Evolutionary conservation across 2,329 filamentous ascomycete genomes (phyloP), one percentile per base, ranked within the genome.

Genomic region (Clarireedia monteithiana): DNA sequence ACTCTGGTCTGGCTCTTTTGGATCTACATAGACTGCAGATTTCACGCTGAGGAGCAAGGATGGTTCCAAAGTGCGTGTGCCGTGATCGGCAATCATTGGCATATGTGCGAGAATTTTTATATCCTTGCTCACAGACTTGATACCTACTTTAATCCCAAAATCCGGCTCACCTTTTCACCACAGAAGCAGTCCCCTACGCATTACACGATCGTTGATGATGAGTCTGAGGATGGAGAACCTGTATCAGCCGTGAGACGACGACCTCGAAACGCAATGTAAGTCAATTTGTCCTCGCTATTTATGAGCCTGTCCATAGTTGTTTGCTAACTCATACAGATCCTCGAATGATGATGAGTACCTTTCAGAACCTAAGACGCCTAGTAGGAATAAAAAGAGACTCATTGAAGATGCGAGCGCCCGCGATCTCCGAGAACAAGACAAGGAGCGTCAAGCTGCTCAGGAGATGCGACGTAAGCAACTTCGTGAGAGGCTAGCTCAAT

Each of bases 401-500:
- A 68, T 76, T 9, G 73, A 77, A 39, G 74, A 84, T 64, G 72
- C 74, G 51, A 70, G 58, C 44, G 68, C 68, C 47, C 64, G 65
- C 20, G 73, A 78, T 42, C 72, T 82, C 34, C 79, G 86, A 62
- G 74, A 80, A 49, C 75, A 71, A 53, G 83, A 84, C 50, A 72
- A 74, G 53, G 70, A 72, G n/a, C 78, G 82, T 53, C 68, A 77
- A 4, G 69, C 75, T 56, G 75, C 80, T 55, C 80, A 84, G 64
- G 76, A 81, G 52, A 68, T 72, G 59, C 81, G 84, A 12, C 60
- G 74, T 30, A 66, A 69, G 61, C 76, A 73, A 57, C 73, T 79
- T 38, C 77, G 72, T 62, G 70, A 70, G 62, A 75, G 68, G 59
- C 71, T 79, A 59, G 79, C 70, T 61, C 69, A 64, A 60, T 74